phyloP scores from a whole-genome alignment of 495 filamentous ascomycete species.

The Bacidia gigantensis region DNA sequence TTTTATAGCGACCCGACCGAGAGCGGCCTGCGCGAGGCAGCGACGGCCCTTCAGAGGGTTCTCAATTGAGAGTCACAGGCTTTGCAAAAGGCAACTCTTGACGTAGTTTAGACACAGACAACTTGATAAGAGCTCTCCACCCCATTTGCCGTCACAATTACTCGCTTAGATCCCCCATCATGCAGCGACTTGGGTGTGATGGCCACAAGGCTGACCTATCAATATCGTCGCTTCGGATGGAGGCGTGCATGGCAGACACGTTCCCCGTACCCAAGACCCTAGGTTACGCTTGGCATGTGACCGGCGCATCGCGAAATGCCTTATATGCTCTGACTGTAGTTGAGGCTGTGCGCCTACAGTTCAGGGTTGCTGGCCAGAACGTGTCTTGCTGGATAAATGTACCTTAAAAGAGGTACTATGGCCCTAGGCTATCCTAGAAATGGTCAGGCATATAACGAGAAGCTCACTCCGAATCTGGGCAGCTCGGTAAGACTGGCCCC shows the following conservation, averaged over 20 bases:
- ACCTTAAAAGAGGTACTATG: background rate
- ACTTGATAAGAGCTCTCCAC: background rate
- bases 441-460: background rate
- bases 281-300: background rate
- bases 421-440: background rate
- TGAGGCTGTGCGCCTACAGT: background rate
- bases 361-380: background rate
- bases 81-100: too few species aligned
- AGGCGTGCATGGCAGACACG: background rate
- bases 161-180: background rate
- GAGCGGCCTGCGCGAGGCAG: too few species aligned
- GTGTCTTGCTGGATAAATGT: too few species aligned
- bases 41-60: too few species aligned
- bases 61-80: too few species aligned
- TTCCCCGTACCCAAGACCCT: too few species aligned
- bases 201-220: conserved; percentile 1
- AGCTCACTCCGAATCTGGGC: background rate
- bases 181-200: background rate
- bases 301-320: too few species aligned
- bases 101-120: too few species aligned
- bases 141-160: background rate
- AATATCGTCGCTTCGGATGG: background rate
- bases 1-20: too few species aligned
- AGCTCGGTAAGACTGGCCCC: background rate
- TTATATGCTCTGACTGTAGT: too few species aligned